phyloP scores from a whole-genome alignment of 768 basidiomycete genomes.

The Calocybe cyanea region DNA sequence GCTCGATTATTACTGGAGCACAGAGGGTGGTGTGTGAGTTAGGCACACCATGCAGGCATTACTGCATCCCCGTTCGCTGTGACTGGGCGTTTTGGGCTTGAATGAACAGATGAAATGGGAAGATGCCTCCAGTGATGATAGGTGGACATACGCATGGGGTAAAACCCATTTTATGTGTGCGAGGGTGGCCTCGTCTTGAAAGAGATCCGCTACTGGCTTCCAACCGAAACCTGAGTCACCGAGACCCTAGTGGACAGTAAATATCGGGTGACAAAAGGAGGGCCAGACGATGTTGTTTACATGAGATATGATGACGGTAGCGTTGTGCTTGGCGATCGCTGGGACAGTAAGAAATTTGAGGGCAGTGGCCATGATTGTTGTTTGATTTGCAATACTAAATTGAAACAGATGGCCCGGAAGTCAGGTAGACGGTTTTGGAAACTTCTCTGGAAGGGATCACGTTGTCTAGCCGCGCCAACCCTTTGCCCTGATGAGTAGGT shows the following conservation, averaged over 20 bases:
- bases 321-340: slow-evolving; percentile 64
- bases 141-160: slow-evolving; percentile 65
- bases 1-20: slow-evolving; percentile 3
- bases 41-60: slow-evolving; percentile 70
- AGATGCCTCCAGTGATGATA: background rate
- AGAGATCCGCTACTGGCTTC: slow-evolving; percentile 70
- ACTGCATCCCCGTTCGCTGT: slow-evolving; percentile 69
- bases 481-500: slow-evolving; percentile 38
- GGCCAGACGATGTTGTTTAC: slow-evolving; percentile 32
- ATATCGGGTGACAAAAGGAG: background rate
- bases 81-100: slow-evolving; percentile 55
- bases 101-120: background rate
- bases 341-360: slow-evolving; percentile 53
- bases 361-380: slow-evolving; percentile 27
- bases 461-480: slow-evolving; percentile 29
- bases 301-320: slow-evolving; percentile 88
- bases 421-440: slow-evolving; percentile 11
- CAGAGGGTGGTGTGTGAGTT: background rate
- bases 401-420: too few relatives aligned
- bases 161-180: slow-evolving; percentile 87
- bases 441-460: slow-evolving; percentile 21
- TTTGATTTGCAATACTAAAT: slow-evolving; percentile 9
- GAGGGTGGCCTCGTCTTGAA: slow-evolving; percentile 49
- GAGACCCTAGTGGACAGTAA: slow-evolving; percentile 50
- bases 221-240: slow-evolving; percentile 76